A percentile compares a stretch with the other conserved stretches of the same genome.
phyloP scores from a whole-genome alignment of 2,329 filamentous ascomycete species.

The Pleurostoma richardsiae region DNA sequence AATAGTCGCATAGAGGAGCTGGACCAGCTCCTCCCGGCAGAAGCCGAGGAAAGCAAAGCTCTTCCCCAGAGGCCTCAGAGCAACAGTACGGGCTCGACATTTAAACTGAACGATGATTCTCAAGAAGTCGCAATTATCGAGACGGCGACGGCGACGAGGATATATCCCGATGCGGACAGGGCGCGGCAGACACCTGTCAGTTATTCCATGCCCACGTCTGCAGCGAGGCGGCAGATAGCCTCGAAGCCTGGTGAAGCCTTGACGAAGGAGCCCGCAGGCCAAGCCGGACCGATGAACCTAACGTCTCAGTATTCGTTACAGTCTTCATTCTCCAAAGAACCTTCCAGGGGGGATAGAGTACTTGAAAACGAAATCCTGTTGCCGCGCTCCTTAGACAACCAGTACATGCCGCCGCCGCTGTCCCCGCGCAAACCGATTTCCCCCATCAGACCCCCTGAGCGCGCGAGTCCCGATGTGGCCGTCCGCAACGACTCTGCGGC shows the following conservation, averaged over 20 bases:
- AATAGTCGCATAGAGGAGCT: conserved; percentile 85
- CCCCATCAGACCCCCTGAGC: conserved; percentile 25
- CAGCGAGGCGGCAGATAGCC: conserved; percentile 12
- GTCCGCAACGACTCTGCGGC: conserved; percentile 29
- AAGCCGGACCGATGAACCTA: conserved; percentile 19
- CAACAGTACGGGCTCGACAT: conserved; percentile 22
- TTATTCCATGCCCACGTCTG: conserved; percentile 17
- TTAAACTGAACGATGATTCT: conserved; percentile 31
- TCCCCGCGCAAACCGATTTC: conserved; percentile 59
- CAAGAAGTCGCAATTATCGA: conserved; percentile 39
- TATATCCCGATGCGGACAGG: conserved; percentile 33
- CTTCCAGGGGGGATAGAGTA: conserved; percentile 33
- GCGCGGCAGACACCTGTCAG: conserved; percentile 15
- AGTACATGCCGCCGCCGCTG: conserved; percentile 66
- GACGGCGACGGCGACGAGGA: conserved; percentile 47
- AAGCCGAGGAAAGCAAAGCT: conserved; percentile 61
- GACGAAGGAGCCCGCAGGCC: conserved; percentile 15
- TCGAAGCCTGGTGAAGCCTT: conserved; percentile 16
- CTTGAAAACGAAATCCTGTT: conserved; percentile 26
- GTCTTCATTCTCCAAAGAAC: conserved; percentile 46
- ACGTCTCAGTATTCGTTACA: conserved; percentile 34
- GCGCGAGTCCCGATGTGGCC: conserved; percentile 22
- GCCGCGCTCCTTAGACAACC: conserved; percentile 46
- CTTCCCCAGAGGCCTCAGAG: conserved; percentile 68
- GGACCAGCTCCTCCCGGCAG: conserved; percentile 60